Evolutionary conservation across 202 grass and related monocot genomes (phyloP).

Genomic region (Alloteropsis angusta): DNA sequence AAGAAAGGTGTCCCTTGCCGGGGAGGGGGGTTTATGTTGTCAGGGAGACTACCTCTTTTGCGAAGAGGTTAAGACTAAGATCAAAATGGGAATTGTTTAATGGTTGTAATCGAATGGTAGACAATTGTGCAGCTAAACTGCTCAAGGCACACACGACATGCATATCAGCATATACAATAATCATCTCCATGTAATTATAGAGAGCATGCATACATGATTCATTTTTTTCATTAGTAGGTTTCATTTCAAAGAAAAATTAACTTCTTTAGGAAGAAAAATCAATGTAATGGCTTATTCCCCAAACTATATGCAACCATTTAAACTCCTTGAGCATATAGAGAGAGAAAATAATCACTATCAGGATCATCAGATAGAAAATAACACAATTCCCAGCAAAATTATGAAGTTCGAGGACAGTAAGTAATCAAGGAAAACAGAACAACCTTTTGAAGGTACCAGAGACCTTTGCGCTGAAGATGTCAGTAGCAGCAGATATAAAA

Average conservation of each 20-base stretch:
- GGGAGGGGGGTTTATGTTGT: too few species aligned
- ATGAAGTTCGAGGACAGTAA: conserved; percentile 13
- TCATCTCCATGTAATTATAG: background rate
- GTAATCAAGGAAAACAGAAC: conserved; percentile 8
- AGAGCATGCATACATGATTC: background rate
- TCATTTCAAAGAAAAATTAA: background rate
- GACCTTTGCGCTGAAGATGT: conserved; percentile 89
- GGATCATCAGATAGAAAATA: background rate
- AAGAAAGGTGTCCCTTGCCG: background rate
- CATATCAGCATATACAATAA: background rate
- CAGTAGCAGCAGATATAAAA: conserved; percentile 63
- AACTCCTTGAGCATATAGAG: background rate
- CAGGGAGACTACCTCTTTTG: too few species aligned
- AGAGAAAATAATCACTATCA: background rate
- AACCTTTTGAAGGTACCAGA: conserved; percentile 99
- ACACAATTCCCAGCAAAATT: background rate
- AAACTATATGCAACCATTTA: background rate
- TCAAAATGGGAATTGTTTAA: background rate
- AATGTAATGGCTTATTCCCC: background rate
- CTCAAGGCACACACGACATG: background rate
- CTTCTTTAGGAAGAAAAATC: background rate
- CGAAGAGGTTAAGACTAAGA: background rate
- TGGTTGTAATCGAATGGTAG: background rate
- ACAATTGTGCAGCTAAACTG: background rate
- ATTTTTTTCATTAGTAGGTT: background rate